Evolutionary conservation across 2,329 filamentous ascomycete species (phyloP), one percentile per base, ranked within the genome.

Genomic region (Venturia pyrina): DNA sequence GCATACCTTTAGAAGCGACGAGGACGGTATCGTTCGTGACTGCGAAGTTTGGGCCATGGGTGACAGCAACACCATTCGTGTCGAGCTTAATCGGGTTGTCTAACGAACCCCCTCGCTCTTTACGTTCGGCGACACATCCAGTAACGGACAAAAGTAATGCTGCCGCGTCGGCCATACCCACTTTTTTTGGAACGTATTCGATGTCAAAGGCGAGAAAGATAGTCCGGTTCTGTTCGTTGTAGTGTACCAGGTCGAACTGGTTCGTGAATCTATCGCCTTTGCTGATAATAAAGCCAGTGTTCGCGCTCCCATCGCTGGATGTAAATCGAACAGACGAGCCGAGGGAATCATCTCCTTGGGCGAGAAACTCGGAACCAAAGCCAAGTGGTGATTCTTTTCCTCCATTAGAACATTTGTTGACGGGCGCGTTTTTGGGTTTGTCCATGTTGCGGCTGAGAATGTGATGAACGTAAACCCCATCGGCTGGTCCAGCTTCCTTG

Each of bases 401-500:
- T 19, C 13, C 59, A 1, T 4, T 19, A 11, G 59, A 6, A 41
- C 34, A 44, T 40, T 5, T 43, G 28, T 21, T n/a, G 34, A 41
- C 37, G 5, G 41, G 59, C 10, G 21, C 11, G 15, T n/a, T 21
- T 41, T 17, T 2, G 17, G 2, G 10, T 50, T 63, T 63, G 21
- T 17, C 8, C 11, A 63, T 2, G 21, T 59, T 48, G 63, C n/a
- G 4, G 4, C 4, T 40, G 34, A 65, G 17, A 19, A 65, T 43
- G 63, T 65, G 63, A 48, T 65, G 63, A 24, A 65, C n/a, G 10
- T 65, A 59, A 10, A 65, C 28, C 3, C 63, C 63, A 15, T 41
- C 5, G 7, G 63, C 11, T 44, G 50, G 28, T 4, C 50, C 50
- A 7, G 63, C 63, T 7, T 43, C 37, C 34, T 28, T 57, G 3